Conservation (phyloP, 495 filamentous ascomycete species). For the Parathielavia appendiculata region DNA sequence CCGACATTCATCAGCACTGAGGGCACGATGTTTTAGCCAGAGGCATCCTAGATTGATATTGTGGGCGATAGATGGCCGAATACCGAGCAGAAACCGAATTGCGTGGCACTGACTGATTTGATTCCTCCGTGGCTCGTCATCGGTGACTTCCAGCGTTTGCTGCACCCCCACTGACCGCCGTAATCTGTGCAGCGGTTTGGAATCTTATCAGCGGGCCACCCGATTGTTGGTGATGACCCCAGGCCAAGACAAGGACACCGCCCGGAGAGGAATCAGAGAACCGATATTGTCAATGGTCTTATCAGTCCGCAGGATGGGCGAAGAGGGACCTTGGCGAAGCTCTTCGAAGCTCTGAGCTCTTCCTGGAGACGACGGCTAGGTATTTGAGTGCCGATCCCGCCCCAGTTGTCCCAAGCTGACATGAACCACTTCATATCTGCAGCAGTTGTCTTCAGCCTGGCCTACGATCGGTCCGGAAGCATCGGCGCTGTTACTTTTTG, state of each 20-base stretch:
- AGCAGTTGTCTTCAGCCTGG: no score
- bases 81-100: no score
- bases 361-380: not conserved
- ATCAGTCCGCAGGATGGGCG: constrained; percentile 1
- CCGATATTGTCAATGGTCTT: constrained; percentile 7
- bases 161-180: not conserved
- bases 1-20: no score
- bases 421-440: not conserved
- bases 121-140: no score
- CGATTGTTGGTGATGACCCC: not conserved
- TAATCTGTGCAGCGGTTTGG: not conserved
- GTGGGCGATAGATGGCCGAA: no score
- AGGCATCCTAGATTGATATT: no score
- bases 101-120: no score
- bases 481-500: no score
- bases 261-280: not conserved
- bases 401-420: not conserved
- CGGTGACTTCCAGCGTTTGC: no score
- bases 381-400: constrained; percentile 30
- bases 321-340: not conserved
- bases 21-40: no score
- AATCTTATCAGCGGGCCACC: constrained; percentile 5
- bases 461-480: no score
- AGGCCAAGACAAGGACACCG: not conserved
- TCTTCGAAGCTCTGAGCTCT: not conserved